A percentile compares a stretch with the other conserved stretches of the same genome.
Evolutionary conservation across 2,329 filamentous ascomycete species (phyloP).

Genomic region (Truncatella angustata): DNA sequence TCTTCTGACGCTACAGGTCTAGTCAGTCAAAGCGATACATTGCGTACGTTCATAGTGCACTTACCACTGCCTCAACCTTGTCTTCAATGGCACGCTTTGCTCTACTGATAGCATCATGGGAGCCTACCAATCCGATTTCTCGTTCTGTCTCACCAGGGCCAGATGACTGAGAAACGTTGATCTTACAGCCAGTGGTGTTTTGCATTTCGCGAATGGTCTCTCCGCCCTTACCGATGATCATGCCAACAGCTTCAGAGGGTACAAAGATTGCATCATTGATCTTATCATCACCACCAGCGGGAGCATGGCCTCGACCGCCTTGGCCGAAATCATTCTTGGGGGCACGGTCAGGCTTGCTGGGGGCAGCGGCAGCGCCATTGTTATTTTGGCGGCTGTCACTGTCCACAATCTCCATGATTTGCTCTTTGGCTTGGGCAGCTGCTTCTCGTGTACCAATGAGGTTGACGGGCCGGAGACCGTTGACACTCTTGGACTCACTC

Average conservation of each 20-base stretch:
- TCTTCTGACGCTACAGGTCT: slow-evolving; percentile 49
- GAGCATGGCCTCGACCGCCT: slow-evolving; percentile 41
- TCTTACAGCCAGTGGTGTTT: slow-evolving; percentile 83
- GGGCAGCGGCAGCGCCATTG: slow-evolving; percentile 31
- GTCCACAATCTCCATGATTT: slow-evolving; percentile 92
- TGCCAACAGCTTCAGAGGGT: slow-evolving; percentile 87
- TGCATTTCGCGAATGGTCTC: slow-evolving; percentile 96
- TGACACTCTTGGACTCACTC: slow-evolving; percentile 88
- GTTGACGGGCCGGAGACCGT: slow-evolving; percentile 85
- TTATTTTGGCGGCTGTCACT: slow-evolving; percentile 69
- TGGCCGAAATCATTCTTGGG: slow-evolving; percentile 37
- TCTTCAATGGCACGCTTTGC: slow-evolving; percentile 87
- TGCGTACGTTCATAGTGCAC: slow-evolving; percentile 29
- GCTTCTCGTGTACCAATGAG: slow-evolving; percentile 77
- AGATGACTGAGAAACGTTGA: slow-evolving; percentile 83
- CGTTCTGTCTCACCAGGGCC: slow-evolving; percentile 76
- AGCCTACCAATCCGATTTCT: slow-evolving; percentile 83
- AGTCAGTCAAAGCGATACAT: slow-evolving; percentile 25
- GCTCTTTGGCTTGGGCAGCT: slow-evolving; percentile 75
- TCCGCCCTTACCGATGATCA: slow-evolving; percentile 94
- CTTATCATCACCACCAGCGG: slow-evolving; percentile 55
- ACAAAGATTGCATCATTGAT: slow-evolving; percentile 81
- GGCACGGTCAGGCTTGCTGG: slow-evolving; percentile 26
- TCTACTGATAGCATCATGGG: slow-evolving; percentile 70
- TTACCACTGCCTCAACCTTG: slow-evolving; percentile 85